Base-by-base conservation (phyloP, 2,329 filamentous ascomycete genomes). In the Ophiostoma himal-ulmi region DNA sequence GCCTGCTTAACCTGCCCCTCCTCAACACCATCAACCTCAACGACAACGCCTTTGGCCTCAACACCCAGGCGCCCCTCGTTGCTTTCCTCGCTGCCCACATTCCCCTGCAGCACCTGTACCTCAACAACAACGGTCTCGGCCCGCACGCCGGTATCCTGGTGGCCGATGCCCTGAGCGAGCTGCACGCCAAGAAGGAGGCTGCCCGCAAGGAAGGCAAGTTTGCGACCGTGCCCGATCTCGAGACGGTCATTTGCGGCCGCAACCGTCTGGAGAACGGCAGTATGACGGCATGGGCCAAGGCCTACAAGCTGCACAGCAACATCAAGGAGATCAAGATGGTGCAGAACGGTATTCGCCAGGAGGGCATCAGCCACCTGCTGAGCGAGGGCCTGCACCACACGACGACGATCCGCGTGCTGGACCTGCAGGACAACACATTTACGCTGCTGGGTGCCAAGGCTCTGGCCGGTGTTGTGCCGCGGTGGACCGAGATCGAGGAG, bases 371-470 rank as follows among this genome's bases (percentile, higher is more conserved):
- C 67, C 86, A 90, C 74, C 83, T 99, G 70, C 83, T 99, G 74
- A 89, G 87, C 72, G 84, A 94, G 69, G 95, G 95, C 73, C 84
- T 99, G 69, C 87, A 85, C 74, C 85, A 92, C 76, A 88, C 92
- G 68, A 84, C 82, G 41, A 82, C 83, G 64, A 85, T 99, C 70
- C 84, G 89, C 78, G 86, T 93, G 17, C 82, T 99, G 69, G 95
- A 99, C 82, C 83, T 99, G 73, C 94, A 99, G 80, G 95, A 99
- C 82, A 99, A 99, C 82, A 98, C 95, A 0, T 98, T 98, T 79
- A 98, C 94, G 11, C 80, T 90, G 54, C 84, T 86, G 73, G 95
- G 94, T 34, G 92, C 92, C 39, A 89, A 84, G 75, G 92, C 93
- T 13, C 84, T 99, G 69, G 89, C 92, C 54, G 86, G 85, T 74